A percentile compares a stretch with the other conserved stretches of the same genome.
phyloP scores from a whole-genome alignment of 2,329 filamentous ascomycete species.

The Nannizziopsis barbatae region DNA sequence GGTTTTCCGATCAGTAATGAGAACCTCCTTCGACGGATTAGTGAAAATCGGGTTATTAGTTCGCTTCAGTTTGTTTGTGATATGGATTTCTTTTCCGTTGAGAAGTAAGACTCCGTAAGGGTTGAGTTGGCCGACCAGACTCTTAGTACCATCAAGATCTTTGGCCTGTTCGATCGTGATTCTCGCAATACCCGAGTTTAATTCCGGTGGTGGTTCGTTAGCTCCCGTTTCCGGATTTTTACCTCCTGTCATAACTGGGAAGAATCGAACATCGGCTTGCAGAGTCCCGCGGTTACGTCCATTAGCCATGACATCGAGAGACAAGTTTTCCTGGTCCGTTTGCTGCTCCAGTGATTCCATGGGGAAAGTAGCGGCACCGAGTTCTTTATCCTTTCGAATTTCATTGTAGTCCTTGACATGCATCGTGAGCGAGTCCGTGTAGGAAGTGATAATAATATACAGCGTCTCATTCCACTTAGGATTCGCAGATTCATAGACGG shows the following conservation, averaged over 20 bases:
- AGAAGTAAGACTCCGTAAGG: conserved; percentile 81
- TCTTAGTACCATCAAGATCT: conserved; percentile 86
- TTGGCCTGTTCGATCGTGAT: conserved; percentile 95
- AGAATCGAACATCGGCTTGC: conserved; percentile 79
- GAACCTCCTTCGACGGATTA: conserved; percentile 81
- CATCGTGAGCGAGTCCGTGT: conserved; percentile 77
- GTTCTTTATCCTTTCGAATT: conserved; percentile 88
- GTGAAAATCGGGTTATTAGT: conserved; percentile 97
- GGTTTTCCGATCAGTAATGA: conserved; percentile 85
- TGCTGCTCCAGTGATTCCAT: conserved; percentile 72
- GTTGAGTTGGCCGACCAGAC: conserved; percentile 78
- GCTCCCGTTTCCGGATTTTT: conserved; percentile 64
- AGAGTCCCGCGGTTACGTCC: conserved; percentile 75
- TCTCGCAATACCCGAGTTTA: conserved; percentile 84
- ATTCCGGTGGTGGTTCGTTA: conserved; percentile 68
- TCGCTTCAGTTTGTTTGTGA: conserved; percentile 84
- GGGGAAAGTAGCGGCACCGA: conserved; percentile 74
- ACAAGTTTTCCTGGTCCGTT: conserved; percentile 68
- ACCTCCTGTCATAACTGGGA: conserved; percentile 67
- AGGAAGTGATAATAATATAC: conserved; percentile 85
- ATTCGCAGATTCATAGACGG: conserved; percentile 68
- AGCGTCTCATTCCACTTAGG: conserved; percentile 95
- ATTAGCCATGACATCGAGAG: conserved; percentile 70
- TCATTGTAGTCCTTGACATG: conserved; percentile 89
- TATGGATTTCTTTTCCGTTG: conserved; percentile 83